Evolutionary conservation across 2,329 filamentous ascomycete genomes (phyloP).

Genomic region (Sporothrix pseudoabietina): DNA sequence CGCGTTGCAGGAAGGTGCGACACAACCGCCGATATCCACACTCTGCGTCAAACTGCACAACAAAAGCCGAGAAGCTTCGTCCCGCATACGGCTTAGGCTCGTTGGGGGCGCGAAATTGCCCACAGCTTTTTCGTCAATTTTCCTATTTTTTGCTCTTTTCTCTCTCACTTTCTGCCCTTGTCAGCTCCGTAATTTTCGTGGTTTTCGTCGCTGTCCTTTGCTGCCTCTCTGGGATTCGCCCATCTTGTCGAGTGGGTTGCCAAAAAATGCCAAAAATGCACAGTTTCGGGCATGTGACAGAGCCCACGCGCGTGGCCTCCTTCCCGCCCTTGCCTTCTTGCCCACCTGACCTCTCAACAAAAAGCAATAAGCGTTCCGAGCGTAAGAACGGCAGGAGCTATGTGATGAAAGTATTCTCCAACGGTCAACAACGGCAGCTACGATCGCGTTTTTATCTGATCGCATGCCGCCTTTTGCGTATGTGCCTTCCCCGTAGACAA

Average conservation of each 20-base stretch:
- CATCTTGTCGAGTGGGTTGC: background rate
- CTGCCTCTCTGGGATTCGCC: slow-evolving; percentile 6
- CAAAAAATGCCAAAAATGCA: background rate
- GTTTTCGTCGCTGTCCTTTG: background rate
- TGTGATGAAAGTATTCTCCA: background rate
- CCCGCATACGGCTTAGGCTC: slow-evolving; percentile 28
- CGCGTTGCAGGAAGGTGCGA: slow-evolving; percentile 1
- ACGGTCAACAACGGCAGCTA: slow-evolving; percentile 6
- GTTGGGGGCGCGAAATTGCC: slow-evolving; percentile 29
- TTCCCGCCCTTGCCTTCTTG: slow-evolving; percentile 11
- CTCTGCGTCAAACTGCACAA: slow-evolving; percentile 14
- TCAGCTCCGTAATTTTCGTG: background rate
- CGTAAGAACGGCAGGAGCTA: background rate
- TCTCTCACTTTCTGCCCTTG: slow-evolving; percentile 5
- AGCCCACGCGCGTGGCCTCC: slow-evolving; percentile 25
- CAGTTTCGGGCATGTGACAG: slow-evolving; percentile 33
- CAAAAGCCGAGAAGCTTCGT: slow-evolving; percentile 28
- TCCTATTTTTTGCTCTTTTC: slow-evolving; percentile 20
- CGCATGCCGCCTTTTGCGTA: background rate
- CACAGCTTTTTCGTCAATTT: slow-evolving; percentile 15
- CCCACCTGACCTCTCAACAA: slow-evolving; percentile 31
- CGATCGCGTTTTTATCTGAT: background rate
- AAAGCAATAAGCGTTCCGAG: slow-evolving; percentile 6
- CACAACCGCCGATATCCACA: slow-evolving; percentile 17
- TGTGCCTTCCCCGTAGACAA: background rate